phyloP scores from a whole-genome alignment of 176 grass and related monocot species.

The Carex kokanica region DNA sequence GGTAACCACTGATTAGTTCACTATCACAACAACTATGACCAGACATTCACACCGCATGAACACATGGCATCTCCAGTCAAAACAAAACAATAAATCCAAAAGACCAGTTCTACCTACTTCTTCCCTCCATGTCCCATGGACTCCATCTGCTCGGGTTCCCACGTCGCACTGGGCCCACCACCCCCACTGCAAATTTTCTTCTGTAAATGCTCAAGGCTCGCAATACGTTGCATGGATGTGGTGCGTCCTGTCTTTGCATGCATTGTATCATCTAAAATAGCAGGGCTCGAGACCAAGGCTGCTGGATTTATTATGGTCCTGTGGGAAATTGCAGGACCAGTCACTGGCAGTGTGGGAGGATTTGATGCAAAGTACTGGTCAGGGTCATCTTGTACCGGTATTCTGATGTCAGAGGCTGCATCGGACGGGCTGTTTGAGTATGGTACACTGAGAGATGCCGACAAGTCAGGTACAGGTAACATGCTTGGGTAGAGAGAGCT shows the following conservation, averaged over 20 bases:
- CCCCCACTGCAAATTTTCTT: conserved; percentile 25
- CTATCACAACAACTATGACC: conserved; percentile 20
- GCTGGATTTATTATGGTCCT: conserved; percentile 9
- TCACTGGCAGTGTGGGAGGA: not conserved
- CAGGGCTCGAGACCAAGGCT: not conserved
- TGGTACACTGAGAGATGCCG: conserved; percentile 48
- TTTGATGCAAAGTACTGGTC: conserved; percentile 14
- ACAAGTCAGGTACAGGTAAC: conserved; percentile 42
- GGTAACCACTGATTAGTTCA: conserved; percentile 20
- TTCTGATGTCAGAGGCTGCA: not conserved
- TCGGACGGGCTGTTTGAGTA: conserved; percentile 37
- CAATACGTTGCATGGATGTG: conserved; percentile 27
- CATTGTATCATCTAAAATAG: conserved; percentile 16
- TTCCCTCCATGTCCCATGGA: conserved; percentile 27
- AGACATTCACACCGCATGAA: not conserved
- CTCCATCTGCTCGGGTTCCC: conserved; percentile 26
- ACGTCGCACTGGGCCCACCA: not conserved
- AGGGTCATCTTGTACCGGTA: conserved; percentile 29
- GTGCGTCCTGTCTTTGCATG: conserved; percentile 33
- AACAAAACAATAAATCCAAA: not conserved
- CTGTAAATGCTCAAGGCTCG: conserved; percentile 38
- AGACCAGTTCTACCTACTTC: conserved; percentile 23
- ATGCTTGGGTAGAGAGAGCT: conserved; percentile 6
- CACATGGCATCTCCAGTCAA: conserved; percentile 1
- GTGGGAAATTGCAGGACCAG: not conserved